These are phyloP conservation scores for Salix arbutifolia DNA, from an alignment of 345 rosid genomes.

Conservation along the genomic window DNA sequence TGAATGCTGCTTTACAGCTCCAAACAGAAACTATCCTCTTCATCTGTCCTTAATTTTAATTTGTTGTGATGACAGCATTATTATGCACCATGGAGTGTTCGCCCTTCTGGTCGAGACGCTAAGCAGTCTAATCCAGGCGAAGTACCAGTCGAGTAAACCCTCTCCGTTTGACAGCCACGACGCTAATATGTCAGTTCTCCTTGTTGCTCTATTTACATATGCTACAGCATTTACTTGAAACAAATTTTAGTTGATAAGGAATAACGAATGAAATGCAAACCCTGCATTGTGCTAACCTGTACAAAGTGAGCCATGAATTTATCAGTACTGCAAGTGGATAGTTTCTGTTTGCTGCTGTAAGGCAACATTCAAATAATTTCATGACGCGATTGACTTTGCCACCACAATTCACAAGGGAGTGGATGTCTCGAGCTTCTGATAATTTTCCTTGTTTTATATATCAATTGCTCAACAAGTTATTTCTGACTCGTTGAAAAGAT, in stretches of 20 bases:
- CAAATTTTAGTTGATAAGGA: neutral
- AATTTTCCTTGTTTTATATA: too few relatives aligned
- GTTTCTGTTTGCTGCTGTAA: too few relatives aligned
- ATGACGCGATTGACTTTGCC: too few relatives aligned
- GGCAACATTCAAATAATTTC: neutral
- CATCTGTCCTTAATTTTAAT: too few relatives aligned
- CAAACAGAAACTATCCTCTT: neutral
- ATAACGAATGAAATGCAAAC: neutral
- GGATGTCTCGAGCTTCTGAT: too few relatives aligned
- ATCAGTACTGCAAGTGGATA: too few relatives aligned
- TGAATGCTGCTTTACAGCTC: neutral
- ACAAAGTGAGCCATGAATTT: too few relatives aligned
- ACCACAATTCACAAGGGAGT: too few relatives aligned
- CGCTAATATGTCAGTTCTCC: neutral
- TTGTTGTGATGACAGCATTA: neutral
- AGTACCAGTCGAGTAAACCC: neutral
- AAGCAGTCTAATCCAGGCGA: neutral
- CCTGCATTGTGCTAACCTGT: too few relatives aligned
- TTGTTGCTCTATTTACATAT: neutral
- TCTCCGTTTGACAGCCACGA: constrained; percentile 1
- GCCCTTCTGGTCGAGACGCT: neutral
- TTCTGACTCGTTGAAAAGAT: neutral
- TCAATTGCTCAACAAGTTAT: too few relatives aligned
- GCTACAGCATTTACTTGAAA: neutral
- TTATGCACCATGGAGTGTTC: neutral